Conservation (phyloP, 495 filamentous ascomycete species). For the Annulohypoxylon maeteangense region DNA sequence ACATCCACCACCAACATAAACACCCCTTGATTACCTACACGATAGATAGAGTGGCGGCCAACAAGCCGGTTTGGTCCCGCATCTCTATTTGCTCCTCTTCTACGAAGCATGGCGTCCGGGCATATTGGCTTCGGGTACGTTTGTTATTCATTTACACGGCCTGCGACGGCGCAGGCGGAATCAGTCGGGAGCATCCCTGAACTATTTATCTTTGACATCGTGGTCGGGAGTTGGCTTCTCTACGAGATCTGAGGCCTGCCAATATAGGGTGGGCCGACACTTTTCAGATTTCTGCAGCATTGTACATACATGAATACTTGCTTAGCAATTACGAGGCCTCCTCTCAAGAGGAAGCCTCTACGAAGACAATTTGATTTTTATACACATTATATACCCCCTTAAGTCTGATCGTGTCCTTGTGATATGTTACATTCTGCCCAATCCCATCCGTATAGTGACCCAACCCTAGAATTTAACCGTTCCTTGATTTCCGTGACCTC, state of each 20-base stretch:
- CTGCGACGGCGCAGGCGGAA: constrained; percentile 35
- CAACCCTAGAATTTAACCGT: not conserved
- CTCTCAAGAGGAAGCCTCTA: not conserved
- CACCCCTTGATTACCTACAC: constrained; percentile 1
- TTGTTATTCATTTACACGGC: constrained; percentile 22
- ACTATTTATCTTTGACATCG: constrained; percentile 19
- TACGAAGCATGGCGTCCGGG: constrained; percentile 43
- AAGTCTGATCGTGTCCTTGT: constrained; percentile 1
- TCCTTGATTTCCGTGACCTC: constrained; percentile 20
- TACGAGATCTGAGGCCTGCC: constrained; percentile 9
- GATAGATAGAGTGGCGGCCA: constrained; percentile 9
- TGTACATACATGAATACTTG: constrained; percentile 29
- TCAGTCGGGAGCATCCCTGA: constrained; percentile 1
- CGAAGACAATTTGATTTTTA: constrained; percentile 25
- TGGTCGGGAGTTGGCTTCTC: constrained; percentile 18
- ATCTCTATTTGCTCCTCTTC: constrained; percentile 25
- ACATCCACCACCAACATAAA: not conserved
- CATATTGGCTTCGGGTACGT: constrained; percentile 36
- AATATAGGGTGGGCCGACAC: not conserved
- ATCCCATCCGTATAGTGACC: not conserved
- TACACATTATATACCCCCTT: constrained; percentile 1
- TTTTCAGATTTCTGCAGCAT: constrained; percentile 20
- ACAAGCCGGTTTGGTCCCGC: constrained; percentile 9
- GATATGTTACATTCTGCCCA: constrained; percentile 4
- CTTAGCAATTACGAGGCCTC: constrained; percentile 8